Base-by-base conservation (phyloP, 2,329 filamentous ascomycete genomes). In the Ciborinia camelliae region DNA sequence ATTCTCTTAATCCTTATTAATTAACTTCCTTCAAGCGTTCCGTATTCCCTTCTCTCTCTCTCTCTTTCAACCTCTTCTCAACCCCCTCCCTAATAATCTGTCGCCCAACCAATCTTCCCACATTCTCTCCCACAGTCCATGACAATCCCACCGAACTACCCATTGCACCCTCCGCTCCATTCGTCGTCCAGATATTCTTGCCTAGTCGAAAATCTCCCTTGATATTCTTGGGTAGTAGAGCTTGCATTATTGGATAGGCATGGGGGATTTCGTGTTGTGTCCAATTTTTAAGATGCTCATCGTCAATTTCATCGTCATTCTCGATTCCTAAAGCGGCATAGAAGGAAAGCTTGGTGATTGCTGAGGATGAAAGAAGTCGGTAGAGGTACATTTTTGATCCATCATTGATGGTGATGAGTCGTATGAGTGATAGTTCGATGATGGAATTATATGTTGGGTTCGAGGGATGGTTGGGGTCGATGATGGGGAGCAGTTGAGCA, bases 1-100 rank as follows among this genome's bases (percentile, higher is more conserved):
- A n/a, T n/a, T n/a, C n/a, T n/a, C n/a, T n/a, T n/a, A n/a, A n/a
- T n/a, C n/a, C n/a, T n/a, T n/a, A n/a, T n/a, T n/a, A n/a, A n/a
- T n/a, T n/a, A n/a, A n/a, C n/a, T n/a, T n/a, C n/a, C n/a, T n/a
- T n/a, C n/a, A n/a, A n/a, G n/a, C n/a, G n/a, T n/a, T n/a, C n/a
- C 65, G 28, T 66, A 54, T 64, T 45, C 62, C 30, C 64, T 15
- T 14, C 15, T 4, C 37, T 15, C 37, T 41, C 37, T 14, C 10
- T 45, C 41, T 45, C 41, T 20, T n/a, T n/a, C 41, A 50, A 50
- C 50, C 4, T 35, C 18, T 5, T 23, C n/a, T 18, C 23, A 4
- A 32, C 18, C 10, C 45, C 20, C n/a, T 35, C 32, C 2, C 1
- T 14, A 4, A 20, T 8, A 9, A 55, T 4, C 12, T 48, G 14